Conservation (phyloP, 768 basidiomycete species). For the Polyporus arcularius region DNA sequence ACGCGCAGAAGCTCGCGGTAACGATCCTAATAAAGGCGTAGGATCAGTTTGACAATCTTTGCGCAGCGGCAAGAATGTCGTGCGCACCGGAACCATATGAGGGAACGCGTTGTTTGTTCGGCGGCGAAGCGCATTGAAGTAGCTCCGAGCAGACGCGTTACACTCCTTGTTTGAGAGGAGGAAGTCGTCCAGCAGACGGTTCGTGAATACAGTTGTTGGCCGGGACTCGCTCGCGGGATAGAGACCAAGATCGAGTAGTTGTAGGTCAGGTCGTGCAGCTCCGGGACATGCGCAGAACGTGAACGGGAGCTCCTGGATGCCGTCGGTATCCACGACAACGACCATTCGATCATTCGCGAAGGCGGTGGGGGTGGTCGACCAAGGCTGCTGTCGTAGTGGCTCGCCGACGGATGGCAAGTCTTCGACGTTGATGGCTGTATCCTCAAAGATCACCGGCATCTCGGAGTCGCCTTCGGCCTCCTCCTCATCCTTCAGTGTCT, state of each 20-base stretch:
- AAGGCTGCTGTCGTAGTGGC: too few relatives aligned
- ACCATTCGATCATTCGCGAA: neutral
- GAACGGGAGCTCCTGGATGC: neutral
- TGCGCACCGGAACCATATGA: neutral
- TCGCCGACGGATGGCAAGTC: too few relatives aligned
- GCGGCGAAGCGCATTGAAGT: neutral
- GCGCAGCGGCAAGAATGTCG: neutral
- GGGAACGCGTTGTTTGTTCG: neutral
- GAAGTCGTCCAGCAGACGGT: neutral
- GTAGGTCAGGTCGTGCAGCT: neutral
- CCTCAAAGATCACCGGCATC: too few relatives aligned
- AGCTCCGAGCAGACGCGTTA: neutral
- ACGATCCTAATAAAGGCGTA: neutral
- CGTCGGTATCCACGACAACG: neutral
- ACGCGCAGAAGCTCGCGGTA: neutral
- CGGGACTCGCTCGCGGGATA: neutral
- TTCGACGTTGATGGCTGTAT: too few relatives aligned
- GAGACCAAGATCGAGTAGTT: neutral
- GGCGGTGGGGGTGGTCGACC: too few relatives aligned
- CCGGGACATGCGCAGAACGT: neutral
- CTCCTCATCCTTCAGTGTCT: too few relatives aligned
- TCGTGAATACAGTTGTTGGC: neutral
- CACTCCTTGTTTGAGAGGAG: neutral
- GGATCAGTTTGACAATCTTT: neutral
- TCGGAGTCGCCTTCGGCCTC: too few relatives aligned